Conservation (phyloP, 139 green algal genomes). For the Chlamydomonas urium region DNA sequence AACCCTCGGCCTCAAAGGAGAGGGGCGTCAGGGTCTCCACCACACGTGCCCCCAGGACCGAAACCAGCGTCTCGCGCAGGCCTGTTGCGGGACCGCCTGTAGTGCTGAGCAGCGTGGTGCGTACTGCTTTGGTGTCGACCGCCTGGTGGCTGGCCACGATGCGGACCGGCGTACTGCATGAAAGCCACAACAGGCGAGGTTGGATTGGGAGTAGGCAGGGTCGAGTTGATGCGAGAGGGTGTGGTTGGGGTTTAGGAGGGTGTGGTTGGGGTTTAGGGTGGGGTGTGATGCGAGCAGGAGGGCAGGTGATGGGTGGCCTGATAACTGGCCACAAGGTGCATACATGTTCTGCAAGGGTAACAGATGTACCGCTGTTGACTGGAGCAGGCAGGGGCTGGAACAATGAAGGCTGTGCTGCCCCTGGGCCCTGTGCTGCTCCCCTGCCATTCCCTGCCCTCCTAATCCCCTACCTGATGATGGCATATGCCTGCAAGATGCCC, state of each 20-base stretch:
- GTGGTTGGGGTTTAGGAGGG: not conserved
- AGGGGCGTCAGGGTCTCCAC: conserved; percentile 60
- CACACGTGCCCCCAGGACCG: conserved; percentile 73
- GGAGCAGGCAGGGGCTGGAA: not conserved
- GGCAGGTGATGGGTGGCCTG: not conserved
- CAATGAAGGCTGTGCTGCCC: not conserved
- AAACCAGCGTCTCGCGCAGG: conserved; percentile 61
- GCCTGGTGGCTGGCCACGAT: conserved; percentile 71
- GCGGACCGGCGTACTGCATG: conserved; percentile 36
- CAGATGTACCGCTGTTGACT: not conserved
- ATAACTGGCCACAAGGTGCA: not conserved
- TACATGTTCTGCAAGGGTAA: not conserved
- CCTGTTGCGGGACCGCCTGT: not conserved
- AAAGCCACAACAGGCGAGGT: not conserved
- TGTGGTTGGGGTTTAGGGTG: not conserved
- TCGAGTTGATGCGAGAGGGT: not conserved
- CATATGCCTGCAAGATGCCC: conserved; percentile 48
- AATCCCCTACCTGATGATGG: not conserved
- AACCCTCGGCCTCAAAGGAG: conserved; percentile 42
- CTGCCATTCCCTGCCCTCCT: not conserved
- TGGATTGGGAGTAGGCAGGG: not conserved
- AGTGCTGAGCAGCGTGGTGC: conserved; percentile 44
- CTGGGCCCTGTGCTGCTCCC: not conserved
- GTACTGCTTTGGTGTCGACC: conserved; percentile 28
- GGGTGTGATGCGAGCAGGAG: not conserved